Conservation (phyloP, 2,329 filamentous ascomycete genomes). For the Cladophialophora carrionii region DNA sequence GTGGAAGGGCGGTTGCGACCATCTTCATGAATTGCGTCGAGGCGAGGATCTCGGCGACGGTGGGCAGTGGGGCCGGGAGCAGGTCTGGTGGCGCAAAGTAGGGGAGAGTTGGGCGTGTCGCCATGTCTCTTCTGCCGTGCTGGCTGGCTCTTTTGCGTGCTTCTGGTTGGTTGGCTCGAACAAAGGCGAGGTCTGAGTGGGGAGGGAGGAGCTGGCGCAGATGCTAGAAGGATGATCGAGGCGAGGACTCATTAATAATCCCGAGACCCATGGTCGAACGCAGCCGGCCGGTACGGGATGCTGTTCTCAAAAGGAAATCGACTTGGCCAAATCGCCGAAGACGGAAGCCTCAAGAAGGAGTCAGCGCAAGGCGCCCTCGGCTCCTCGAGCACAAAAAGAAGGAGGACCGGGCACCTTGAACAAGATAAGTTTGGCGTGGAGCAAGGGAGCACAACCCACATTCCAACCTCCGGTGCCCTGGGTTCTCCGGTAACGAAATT, state of each 20-base stretch:
- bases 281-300: background rate
- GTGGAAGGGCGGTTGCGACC: background rate
- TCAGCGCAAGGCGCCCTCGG: background rate
- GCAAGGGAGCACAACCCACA: too few relatives aligned
- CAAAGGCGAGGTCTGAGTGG: background rate
- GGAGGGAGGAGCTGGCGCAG: background rate
- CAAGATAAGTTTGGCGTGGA: too few relatives aligned
- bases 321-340: background rate
- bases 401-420: too few relatives aligned
- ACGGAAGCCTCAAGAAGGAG: background rate
- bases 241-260: background rate
- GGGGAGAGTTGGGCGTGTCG: slow-evolving; percentile 2
- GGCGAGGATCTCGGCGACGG: slow-evolving; percentile 10
- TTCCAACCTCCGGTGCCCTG: too few relatives aligned
- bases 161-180: background rate
- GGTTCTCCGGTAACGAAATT: too few relatives aligned
- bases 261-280: background rate
- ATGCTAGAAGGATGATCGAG: background rate
- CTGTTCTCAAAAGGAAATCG: background rate
- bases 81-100: slow-evolving; percentile 6
- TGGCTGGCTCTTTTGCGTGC: background rate
- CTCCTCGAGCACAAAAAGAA: background rate
- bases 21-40: background rate
- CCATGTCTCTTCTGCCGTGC: slow-evolving; percentile 5
- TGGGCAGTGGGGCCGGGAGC: slow-evolving; percentile 11